Percentiles rank a stretch among this genome's conserved stretches.
Evolutionary conservation across 345 rosid genomes (phyloP).

Genomic region (Erodium maritimum): DNA sequence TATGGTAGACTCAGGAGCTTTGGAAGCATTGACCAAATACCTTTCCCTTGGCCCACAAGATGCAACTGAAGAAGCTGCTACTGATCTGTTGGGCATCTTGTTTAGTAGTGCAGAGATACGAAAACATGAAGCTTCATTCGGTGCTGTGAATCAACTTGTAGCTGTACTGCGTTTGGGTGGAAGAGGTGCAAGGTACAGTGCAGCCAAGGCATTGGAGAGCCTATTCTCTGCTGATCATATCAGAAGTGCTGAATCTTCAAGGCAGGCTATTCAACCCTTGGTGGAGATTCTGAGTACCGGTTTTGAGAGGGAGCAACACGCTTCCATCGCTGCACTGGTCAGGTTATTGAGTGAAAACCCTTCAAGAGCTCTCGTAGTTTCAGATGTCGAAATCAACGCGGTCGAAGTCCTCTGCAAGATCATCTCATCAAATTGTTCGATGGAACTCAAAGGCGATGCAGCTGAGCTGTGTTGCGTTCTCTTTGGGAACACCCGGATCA

Average conservation of each 20-base stretch:
- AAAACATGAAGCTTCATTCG: conserved; percentile 91
- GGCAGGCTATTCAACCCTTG: conserved; percentile 97
- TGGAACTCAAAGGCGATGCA: conserved; percentile 97
- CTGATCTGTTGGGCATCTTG: conserved; percentile 77
- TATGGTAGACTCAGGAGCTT: conserved; percentile 96
- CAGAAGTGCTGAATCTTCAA: conserved; percentile 82
- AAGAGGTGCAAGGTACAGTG: conserved; percentile 91
- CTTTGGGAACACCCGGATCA: conserved; percentile 79
- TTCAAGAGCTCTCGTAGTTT: conserved; percentile 86
- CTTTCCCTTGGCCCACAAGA: conserved; percentile 98
- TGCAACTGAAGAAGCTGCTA: conserved; percentile 98
- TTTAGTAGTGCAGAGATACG: conserved; percentile 89
- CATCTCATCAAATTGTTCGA: conserved; percentile 79
- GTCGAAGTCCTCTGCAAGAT: conserved; percentile 97
- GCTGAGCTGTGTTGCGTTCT: conserved; percentile 96
- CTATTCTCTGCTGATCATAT: conserved; percentile 94
- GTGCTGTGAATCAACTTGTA: conserved; percentile 89
- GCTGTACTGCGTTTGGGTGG: conserved; percentile 97
- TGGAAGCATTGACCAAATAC: conserved; percentile 90
- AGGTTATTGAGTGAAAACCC: conserved; percentile 93
- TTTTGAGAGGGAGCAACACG: conserved; percentile 92
- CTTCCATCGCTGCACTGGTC: conserved; percentile 94
- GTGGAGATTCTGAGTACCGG: conserved; percentile 97
- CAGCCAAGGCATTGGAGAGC: conserved; percentile 94
- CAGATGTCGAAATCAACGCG: conserved; percentile 98